phyloP scores from a whole-genome alignment of 2,329 filamentous ascomycete species.

The Neofusicoccum sp. region DNA sequence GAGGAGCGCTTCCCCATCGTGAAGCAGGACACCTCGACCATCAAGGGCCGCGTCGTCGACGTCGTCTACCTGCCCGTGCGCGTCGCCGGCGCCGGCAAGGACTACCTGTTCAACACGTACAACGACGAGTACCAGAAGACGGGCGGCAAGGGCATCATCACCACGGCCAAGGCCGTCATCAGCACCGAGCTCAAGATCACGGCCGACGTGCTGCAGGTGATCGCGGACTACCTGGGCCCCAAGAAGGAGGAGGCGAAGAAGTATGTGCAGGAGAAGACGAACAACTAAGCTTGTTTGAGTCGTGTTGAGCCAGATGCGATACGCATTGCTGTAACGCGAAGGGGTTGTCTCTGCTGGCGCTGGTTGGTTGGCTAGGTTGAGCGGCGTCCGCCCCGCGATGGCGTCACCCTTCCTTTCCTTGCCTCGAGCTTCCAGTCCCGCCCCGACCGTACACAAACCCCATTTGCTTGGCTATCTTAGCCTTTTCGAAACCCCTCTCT shows the following conservation, averaged over 20 bases:
- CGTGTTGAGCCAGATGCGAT: neutral
- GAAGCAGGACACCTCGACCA: slow-evolving; percentile 52
- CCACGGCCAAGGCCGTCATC: slow-evolving; percentile 39
- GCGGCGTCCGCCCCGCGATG: slow-evolving; percentile 2
- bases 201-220: slow-evolving; percentile 35
- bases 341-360: neutral
- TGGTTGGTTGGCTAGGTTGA: slow-evolving; percentile 7
- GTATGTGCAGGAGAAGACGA: slow-evolving; percentile 37
- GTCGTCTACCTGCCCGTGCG: slow-evolving; percentile 35
- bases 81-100: slow-evolving; percentile 32
- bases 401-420: slow-evolving; percentile 14
- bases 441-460: neutral
- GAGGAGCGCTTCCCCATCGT: slow-evolving; percentile 46
- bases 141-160: slow-evolving; percentile 38
- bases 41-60: slow-evolving; percentile 34
- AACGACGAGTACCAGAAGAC: slow-evolving; percentile 45
- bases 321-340: neutral
- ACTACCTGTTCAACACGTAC: slow-evolving; percentile 41
- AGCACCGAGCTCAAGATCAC: slow-evolving; percentile 44
- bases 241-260: slow-evolving; percentile 36
- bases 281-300: slow-evolving; percentile 14
- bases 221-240: slow-evolving; percentile 36
- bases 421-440: neutral
- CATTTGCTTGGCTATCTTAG: neutral
- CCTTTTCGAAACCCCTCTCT: neutral